Evolutionary conservation across 179 eudicot genomes (phyloP).

Genomic region (Kewa caespitosa): DNA sequence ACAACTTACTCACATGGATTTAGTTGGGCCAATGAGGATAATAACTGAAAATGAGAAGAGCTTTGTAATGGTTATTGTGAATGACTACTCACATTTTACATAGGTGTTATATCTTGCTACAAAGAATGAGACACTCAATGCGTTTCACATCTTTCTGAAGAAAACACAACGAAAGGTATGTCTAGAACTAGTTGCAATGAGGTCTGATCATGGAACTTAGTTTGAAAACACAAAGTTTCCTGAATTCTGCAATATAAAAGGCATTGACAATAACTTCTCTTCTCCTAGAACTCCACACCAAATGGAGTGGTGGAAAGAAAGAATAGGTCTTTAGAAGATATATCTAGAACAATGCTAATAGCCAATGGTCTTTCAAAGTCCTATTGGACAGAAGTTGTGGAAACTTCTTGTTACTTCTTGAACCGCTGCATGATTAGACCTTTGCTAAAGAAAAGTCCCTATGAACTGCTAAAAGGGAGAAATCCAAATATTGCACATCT

Average conservation of each 20-base stretch:
- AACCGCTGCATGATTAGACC: not conserved
- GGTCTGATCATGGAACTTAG: not conserved
- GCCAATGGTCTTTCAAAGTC: not conserved
- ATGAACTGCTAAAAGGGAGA: not conserved
- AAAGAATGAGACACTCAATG: not conserved
- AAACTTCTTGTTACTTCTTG: not conserved
- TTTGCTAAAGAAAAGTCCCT: not conserved
- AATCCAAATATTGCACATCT: not conserved
- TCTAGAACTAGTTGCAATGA: not conserved
- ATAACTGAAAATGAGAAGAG: not conserved
- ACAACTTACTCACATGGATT: slow-evolving; percentile 4
- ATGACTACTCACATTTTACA: too few species aligned
- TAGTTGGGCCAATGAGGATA: slow-evolving; percentile 14
- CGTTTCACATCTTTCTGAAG: not conserved
- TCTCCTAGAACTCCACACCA: not conserved
- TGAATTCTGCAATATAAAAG: not conserved
- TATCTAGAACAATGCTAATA: not conserved
- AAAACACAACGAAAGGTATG: not conserved
- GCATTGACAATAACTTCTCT: not conserved
- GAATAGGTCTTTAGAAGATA: not conserved
- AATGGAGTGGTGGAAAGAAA: not conserved
- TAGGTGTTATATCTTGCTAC: not conserved
- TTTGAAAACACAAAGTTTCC: not conserved
- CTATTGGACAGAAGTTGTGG: not conserved
- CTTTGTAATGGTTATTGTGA: not conserved